Evolutionary conservation across 164 flowering plant species (phyloP), one percentile per base, ranked within the genome.

Genomic region (Liquidambar formosana): DNA sequence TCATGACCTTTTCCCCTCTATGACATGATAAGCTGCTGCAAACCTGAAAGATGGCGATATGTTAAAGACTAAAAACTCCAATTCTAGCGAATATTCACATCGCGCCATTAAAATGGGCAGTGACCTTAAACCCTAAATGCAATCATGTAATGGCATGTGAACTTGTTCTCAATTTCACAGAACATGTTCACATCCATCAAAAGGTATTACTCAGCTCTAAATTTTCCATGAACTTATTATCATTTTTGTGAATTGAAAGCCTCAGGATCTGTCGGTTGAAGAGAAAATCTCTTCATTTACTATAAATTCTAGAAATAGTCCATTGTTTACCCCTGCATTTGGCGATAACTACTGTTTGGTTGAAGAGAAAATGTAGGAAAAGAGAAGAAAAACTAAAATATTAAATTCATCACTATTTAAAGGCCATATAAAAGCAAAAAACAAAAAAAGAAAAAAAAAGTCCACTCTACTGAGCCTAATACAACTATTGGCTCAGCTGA

Each of bases 321-420:
- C 10, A 12, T 46, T 15, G 18, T 60, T 5, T 54, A 1, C 43
- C 1, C 14, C 19, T 33, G 38, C 28, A 33, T 33, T 33, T 60
- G 13, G 12, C 46, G 8, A 21, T 10, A 1, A 54, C 23, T 0
- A 14, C 18, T 8, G 38, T 57, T 57, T 57, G 60, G 33, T 13
- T 26, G 60, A 18, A 1, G 60, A 57, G 60, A 57, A 57, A 60
- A 60, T 27, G 18, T 4, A 28, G 63, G 43, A 41, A 60, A 60
- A 33, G 16, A 25, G 28, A 59, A 15, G 61, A 58, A 12, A 26
- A 59, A 5, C 44, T 38, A 44, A 59, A 59, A 60, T 18, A 10
- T 44, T n/a, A 60, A 60, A 26, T 60, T 28, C 45, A 60, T 33
- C 45, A 16, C 38, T 60, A 28, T 46, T 60, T 21, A 44, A 26